These are phyloP conservation scores for Arthromyces matolae DNA, from an alignment of 768 basidiomycete species.

Conservation along the genomic window DNA sequence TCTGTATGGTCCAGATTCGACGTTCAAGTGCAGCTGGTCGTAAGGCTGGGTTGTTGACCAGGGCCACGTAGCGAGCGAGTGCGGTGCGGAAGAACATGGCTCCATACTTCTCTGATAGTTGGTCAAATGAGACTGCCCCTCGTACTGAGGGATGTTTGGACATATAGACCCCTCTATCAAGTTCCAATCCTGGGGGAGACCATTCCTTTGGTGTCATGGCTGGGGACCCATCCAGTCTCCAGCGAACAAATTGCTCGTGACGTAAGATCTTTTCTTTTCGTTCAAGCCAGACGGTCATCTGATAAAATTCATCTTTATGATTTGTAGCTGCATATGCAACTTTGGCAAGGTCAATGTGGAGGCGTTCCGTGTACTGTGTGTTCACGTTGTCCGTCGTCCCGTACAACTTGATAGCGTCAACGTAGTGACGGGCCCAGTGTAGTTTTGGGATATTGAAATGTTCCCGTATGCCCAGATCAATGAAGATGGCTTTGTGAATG, in stretches of 20 bases:
- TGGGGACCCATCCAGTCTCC: conserved; percentile 13
- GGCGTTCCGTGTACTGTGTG: no score
- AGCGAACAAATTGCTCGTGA: conserved; percentile 21
- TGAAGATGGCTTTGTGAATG: no score
- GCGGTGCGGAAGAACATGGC: conserved; percentile 22
- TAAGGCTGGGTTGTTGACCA: conserved; percentile 14
- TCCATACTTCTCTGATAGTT: conserved; percentile 18
- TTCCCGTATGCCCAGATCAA: conserved; percentile 28
- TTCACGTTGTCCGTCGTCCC: conserved; percentile 27
- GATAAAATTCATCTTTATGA: conserved; percentile 30
- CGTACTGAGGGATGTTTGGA: conserved; percentile 22
- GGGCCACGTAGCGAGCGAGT: conserved; percentile 23
- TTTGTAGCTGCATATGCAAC: conserved; percentile 33
- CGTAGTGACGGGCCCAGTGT: conserved; percentile 22
- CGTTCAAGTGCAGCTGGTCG: conserved; percentile 13
- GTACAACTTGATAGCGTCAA: conserved; percentile 6
- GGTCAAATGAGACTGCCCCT: conserved; percentile 7
- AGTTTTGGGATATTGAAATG: conserved; percentile 42
- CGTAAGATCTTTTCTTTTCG: conserved; percentile 27
- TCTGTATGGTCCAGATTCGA: background rate
- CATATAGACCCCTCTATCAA: conserved; percentile 15
- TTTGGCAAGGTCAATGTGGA: no score
- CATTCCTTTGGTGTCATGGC: background rate
- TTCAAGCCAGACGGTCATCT: conserved; percentile 38
- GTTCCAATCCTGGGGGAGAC: conserved; percentile 9